Evolutionary conservation across 345 rosid species (phyloP).

Genomic region (Ceriops decandra): DNA sequence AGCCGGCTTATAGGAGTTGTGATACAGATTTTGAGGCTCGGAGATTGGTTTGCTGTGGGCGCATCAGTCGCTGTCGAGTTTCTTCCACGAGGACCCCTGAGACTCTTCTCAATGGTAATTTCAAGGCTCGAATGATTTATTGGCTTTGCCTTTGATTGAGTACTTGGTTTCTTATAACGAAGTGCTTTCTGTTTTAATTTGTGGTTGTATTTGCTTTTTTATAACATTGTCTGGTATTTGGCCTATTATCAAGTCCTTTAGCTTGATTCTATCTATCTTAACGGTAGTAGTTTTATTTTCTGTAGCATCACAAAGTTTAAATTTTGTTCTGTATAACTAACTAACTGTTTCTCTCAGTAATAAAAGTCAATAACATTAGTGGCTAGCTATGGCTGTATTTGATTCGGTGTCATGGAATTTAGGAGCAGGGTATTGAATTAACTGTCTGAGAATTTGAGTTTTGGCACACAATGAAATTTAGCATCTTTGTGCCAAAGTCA

Average conservation of each 20-base stretch:
- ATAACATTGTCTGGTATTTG: background rate
- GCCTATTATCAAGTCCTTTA: too few species aligned
- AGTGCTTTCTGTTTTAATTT: conserved; percentile 2
- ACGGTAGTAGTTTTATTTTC: background rate
- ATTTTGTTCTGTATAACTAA: background rate
- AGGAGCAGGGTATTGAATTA: too few species aligned
- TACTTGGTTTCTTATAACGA: background rate
- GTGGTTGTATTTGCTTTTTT: background rate
- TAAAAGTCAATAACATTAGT: background rate
- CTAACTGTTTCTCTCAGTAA: too few species aligned
- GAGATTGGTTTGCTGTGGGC: conserved; percentile 46
- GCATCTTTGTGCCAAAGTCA: background rate
- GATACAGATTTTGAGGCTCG: conserved; percentile 30
- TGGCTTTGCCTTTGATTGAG: background rate
- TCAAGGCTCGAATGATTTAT: conserved; percentile 8
- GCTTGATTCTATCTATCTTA: background rate
- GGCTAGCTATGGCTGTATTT: background rate
- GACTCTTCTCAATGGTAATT: conserved; percentile 49
- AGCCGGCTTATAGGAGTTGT: conserved; percentile 31
- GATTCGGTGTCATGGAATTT: background rate
- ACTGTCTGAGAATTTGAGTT: too few species aligned
- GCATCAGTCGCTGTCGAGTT: conserved; percentile 40
- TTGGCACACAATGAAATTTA: too few species aligned
- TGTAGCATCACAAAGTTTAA: background rate
- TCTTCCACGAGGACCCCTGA: conserved; percentile 63